phyloP scores from a whole-genome alignment of 352 stramenopile genomes.

The Pythium rhizo-oryzae region DNA sequence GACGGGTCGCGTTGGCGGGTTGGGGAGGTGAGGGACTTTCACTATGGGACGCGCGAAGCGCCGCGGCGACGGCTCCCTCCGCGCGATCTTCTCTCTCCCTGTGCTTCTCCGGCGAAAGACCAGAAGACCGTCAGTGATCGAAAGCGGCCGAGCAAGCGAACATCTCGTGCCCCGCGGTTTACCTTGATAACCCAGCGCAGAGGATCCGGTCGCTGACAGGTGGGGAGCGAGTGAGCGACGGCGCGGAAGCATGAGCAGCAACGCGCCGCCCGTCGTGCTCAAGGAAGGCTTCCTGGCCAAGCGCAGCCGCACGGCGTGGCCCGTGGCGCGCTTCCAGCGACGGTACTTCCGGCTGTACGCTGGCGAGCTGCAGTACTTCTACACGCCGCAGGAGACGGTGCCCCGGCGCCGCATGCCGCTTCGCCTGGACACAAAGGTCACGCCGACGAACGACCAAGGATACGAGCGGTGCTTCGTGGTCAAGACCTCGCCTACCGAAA shows the following conservation, averaged over 20 bases:
- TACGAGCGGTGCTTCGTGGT: slow-evolving; percentile 61
- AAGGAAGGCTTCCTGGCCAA: slow-evolving; percentile 80
- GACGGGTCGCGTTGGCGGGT: neutral
- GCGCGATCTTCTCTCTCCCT: slow-evolving; percentile 2
- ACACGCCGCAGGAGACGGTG: slow-evolving; percentile 34
- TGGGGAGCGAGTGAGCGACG: neutral
- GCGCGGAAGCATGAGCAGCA: slow-evolving; percentile 18
- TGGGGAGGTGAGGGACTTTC: neutral
- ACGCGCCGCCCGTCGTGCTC: slow-evolving; percentile 40
- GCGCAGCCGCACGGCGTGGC: slow-evolving; percentile 40
- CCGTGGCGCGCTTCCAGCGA: slow-evolving; percentile 41
- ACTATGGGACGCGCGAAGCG: neutral
- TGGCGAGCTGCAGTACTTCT: slow-evolving; percentile 66
- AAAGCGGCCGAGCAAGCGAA: neutral
- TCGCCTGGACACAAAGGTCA: slow-evolving; percentile 57
- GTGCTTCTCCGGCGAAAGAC: neutral
- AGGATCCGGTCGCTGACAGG: too few species aligned
- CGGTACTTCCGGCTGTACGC: slow-evolving; percentile 73
- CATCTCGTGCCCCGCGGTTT: neutral
- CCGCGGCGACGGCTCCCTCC: neutral
- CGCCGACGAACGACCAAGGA: slow-evolving; percentile 66
- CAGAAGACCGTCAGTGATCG: slow-evolving; percentile 2
- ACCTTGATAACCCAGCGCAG: too few species aligned
- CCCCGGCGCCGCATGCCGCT: slow-evolving; percentile 49
- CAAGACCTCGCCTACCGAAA: slow-evolving; percentile 40